These are phyloP conservation scores for Haematococcus sp. DNA, from an alignment of 139 green algal species.

Conservation along the genomic window DNA sequence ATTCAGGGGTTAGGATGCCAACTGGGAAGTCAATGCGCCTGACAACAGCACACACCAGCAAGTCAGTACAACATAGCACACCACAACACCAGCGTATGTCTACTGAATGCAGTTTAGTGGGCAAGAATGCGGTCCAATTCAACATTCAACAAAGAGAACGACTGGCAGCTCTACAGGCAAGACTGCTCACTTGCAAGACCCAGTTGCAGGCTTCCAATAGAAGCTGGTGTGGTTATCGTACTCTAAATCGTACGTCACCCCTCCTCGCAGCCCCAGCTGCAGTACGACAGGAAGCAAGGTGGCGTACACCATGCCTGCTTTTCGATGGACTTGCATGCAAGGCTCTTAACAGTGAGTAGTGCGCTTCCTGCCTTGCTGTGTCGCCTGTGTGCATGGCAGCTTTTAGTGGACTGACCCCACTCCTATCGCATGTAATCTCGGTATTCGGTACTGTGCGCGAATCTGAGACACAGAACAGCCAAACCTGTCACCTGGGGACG, in stretches of 20 bases:
- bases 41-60: background rate
- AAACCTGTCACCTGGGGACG: background rate
- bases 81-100: background rate
- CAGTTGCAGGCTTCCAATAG: background rate
- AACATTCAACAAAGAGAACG: background rate
- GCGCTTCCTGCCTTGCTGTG: too few relatives aligned
- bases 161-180: background rate
- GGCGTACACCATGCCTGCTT: too few relatives aligned
- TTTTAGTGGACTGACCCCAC: too few relatives aligned
- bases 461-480: too few relatives aligned
- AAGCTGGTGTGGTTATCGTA: background rate
- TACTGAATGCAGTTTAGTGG: background rate
- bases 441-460: too few relatives aligned
- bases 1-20: slow-evolving; percentile 4
- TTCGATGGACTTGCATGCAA: too few relatives aligned
- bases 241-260: background rate
- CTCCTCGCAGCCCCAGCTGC: background rate
- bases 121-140: background rate
- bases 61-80: too few relatives aligned
- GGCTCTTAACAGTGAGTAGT: too few relatives aligned
- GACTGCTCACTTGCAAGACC: background rate
- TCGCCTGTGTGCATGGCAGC: too few relatives aligned
- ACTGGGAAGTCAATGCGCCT: background rate
- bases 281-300: too few relatives aligned
- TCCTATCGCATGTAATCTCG: too few relatives aligned